A percentile compares a stretch with the other conserved stretches of the same genome.
Evolutionary conservation across 768 basidiomycete species (phyloP).

Genomic region (Amanita rubescens): DNA sequence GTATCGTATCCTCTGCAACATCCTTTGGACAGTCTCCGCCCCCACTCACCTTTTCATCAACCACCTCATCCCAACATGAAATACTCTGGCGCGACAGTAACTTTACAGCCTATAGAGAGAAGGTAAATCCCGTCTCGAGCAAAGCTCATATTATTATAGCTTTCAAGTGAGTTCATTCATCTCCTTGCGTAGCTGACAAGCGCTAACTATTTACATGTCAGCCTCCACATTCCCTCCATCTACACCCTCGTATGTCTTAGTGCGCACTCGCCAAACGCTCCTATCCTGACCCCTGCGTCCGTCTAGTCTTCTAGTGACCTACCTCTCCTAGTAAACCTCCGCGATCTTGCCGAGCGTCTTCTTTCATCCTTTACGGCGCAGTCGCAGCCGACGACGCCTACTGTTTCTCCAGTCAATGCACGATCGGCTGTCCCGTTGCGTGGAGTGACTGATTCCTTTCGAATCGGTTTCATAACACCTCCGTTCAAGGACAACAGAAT

Average conservation of each 20-base stretch:
- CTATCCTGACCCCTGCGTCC: slow-evolving; percentile 8
- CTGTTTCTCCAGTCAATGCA: slow-evolving; percentile 19
- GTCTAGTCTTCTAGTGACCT: slow-evolving; percentile 66
- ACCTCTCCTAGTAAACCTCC: slow-evolving; percentile 59
- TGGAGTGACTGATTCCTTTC: slow-evolving; percentile 33
- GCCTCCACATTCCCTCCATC: slow-evolving; percentile 73
- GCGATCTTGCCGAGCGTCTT: slow-evolving; percentile 49
- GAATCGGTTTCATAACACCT: slow-evolving; percentile 72
- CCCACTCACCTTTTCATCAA: slow-evolving; percentile 35
- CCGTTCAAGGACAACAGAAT: slow-evolving; percentile 74
- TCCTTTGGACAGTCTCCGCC: slow-evolving; percentile 36
- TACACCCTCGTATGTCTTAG: slow-evolving; percentile 55
- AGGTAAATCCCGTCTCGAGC: slow-evolving; percentile 61
- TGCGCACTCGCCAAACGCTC: slow-evolving; percentile 5
- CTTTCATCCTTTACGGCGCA: slow-evolving; percentile 38
- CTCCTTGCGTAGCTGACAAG: slow-evolving; percentile 2
- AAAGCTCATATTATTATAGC: slow-evolving; percentile 65
- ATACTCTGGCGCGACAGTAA: slow-evolving; percentile 72
- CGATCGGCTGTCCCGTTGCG: slow-evolving; percentile 22
- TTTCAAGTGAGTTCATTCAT: slow-evolving; percentile 53
- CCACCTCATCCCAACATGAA: slow-evolving; percentile 44
- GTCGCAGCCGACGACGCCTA: slow-evolving; percentile 27
- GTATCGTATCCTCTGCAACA: slow-evolving; percentile 53
- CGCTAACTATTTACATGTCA: slow-evolving; percentile 16
- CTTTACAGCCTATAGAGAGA: slow-evolving; percentile 69